phyloP scores from a whole-genome alignment of 768 basidiomycete species.

The Leccinum uliginosum region DNA sequence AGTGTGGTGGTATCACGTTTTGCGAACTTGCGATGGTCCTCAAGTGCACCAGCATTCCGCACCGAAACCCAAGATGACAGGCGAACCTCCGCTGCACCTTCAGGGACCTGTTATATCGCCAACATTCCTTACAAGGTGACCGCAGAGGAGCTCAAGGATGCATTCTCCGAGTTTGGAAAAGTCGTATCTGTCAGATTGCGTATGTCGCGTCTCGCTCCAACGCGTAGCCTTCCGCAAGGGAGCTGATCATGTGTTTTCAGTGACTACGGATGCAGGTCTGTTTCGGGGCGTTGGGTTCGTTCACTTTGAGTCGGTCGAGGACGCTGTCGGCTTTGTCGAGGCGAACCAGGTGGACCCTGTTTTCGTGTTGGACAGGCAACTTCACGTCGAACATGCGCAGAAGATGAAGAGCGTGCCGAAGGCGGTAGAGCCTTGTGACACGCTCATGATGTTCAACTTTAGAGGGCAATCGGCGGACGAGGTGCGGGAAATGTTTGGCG shows the following conservation, averaged over 20 bases:
- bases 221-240: not conserved
- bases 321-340: slow-evolving; percentile 35
- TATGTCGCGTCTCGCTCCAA: slow-evolving; percentile 25
- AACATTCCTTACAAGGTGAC: slow-evolving; percentile 51
- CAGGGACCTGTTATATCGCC: slow-evolving; percentile 40
- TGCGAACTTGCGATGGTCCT: slow-evolving; percentile 16
- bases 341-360: slow-evolving; percentile 42
- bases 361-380: slow-evolving; percentile 43
- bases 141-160: slow-evolving; percentile 37
- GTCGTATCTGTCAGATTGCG: slow-evolving; percentile 37
- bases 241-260: slow-evolving; percentile 9
- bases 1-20: not conserved
- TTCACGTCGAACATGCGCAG: slow-evolving; percentile 39
- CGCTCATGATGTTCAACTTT: slow-evolving; percentile 30
- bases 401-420: not conserved
- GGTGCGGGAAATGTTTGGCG: slow-evolving; percentile 26
- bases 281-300: slow-evolving; percentile 45
- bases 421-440: slow-evolving; percentile 25
- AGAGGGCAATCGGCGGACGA: slow-evolving; percentile 18
- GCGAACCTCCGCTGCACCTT: slow-evolving; percentile 22
- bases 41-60: slow-evolving; percentile 10
- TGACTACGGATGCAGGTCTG: slow-evolving; percentile 31
- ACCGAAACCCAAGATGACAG: not conserved
- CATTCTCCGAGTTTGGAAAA: slow-evolving; percentile 42
- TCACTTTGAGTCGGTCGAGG: slow-evolving; percentile 34